These are phyloP conservation scores for Dioszegia hungarica DNA, from an alignment of 768 basidiomycete genomes.

Conservation along the genomic window DNA sequence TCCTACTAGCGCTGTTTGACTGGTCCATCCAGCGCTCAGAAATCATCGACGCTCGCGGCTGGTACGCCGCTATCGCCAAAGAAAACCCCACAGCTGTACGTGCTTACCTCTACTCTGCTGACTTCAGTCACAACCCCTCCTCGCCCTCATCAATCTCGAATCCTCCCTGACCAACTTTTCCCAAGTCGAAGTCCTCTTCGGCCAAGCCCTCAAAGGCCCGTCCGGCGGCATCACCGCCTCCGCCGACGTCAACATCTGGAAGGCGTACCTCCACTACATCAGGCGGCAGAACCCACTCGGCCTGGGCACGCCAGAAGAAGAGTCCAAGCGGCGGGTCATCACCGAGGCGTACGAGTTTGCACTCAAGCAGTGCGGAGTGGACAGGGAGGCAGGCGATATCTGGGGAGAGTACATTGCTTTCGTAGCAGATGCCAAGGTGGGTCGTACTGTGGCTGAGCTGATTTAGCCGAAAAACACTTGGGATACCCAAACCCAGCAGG, in stretches of 20 bases:
- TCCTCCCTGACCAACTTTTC: constrained; percentile 57
- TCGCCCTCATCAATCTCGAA: constrained; percentile 49
- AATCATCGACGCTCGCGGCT: constrained; percentile 69
- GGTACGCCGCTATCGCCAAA: constrained; percentile 75
- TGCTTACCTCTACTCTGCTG: constrained; percentile 23
- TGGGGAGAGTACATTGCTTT: constrained; percentile 95
- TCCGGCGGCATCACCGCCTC: constrained; percentile 56
- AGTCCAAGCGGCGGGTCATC: constrained; percentile 66
- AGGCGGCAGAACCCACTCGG: constrained; percentile 61
- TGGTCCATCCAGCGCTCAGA: constrained; percentile 72
- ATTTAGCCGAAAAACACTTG: constrained; percentile 70
- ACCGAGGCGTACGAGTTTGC: constrained; percentile 91
- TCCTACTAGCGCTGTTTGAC: constrained; percentile 71
- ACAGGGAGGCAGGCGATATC: constrained; percentile 84
- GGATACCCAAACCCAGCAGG: constrained; percentile 96
- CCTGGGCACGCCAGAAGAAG: constrained; percentile 44
- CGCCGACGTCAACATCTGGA: constrained; percentile 85
- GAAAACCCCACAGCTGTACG: constrained; percentile 89
- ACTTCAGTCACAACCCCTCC: constrained; percentile 54
- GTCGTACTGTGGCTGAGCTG: constrained; percentile 30
- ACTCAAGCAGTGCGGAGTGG: constrained; percentile 78
- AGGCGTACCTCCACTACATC: constrained; percentile 88
- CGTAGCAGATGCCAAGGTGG: constrained; percentile 69
- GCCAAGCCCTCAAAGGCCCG: constrained; percentile 63
- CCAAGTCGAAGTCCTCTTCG: constrained; percentile 83